Evolutionary conservation across 306 rosid species (phyloP).

Genomic region (Dryas drummondii): DNA sequence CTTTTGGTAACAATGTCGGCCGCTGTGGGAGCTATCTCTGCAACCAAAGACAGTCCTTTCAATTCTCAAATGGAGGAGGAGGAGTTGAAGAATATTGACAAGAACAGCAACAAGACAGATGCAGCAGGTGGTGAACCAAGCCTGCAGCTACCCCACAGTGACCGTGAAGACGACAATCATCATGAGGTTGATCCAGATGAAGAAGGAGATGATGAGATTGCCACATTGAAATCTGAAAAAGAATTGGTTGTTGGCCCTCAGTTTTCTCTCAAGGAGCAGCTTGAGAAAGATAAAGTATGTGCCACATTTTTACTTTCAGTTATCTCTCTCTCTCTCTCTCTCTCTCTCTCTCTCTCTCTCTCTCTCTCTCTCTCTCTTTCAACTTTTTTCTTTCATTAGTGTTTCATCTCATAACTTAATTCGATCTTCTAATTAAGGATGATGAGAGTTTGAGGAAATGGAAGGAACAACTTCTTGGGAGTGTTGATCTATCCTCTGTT

Average conservation of each 20-base stretch:
- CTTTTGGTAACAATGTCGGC: slow-evolving; percentile 51
- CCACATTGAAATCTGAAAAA: slow-evolving; percentile 41
- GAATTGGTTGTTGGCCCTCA: slow-evolving; percentile 79
- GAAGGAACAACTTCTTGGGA: slow-evolving; percentile 86
- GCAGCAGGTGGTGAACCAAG: slow-evolving; percentile 23
- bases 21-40: slow-evolving; percentile 53
- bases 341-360: no score
- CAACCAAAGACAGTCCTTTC: slow-evolving; percentile 49
- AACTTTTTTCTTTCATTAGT: neutral
- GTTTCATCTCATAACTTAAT: neutral
- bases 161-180: slow-evolving; percentile 13
- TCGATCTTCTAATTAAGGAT: slow-evolving; percentile 38
- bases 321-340: no score
- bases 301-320: neutral
- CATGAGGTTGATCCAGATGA: slow-evolving; percentile 36
- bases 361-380: neutral
- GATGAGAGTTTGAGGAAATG: slow-evolving; percentile 89
- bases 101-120: slow-evolving; percentile 25
- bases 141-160: slow-evolving; percentile 17
- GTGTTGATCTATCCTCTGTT: slow-evolving; percentile 68
- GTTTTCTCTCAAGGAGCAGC: slow-evolving; percentile 80
- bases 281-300: slow-evolving; percentile 81
- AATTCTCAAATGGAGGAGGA: slow-evolving; percentile 46
- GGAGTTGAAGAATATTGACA: slow-evolving; percentile 35
- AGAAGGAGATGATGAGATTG: slow-evolving; percentile 46